Base-by-base conservation (phyloP, 345 rosid genomes). In the Brassica cretica region DNA sequence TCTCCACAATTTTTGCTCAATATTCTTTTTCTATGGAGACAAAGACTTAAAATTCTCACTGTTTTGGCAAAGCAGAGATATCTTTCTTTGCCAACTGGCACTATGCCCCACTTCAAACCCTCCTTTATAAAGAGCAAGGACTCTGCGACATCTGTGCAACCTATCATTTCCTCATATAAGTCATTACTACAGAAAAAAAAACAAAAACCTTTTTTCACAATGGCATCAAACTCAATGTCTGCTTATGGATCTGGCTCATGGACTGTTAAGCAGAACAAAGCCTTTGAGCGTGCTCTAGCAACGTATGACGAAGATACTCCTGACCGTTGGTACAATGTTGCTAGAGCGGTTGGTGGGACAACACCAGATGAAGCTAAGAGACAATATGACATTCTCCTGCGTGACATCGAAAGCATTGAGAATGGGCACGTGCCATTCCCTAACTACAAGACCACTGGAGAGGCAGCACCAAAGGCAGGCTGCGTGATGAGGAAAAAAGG, bases 281-380 rank as follows among this genome's bases (percentile, higher is more conserved):
- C 90, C 70, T 95, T 95, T 30, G 99, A 95, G 84, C 86, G 78
- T 83, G 99, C 98, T 1, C 86, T 95, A 82, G 99, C 98, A 5
- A 88, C 86, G 70, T 93, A 85, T 24, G 99, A 95, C 85, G 84
- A 82, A 84, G 99, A 95, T 79, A 93, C 99, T 6, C 99, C 98
- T 1, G 98, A 93, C 86, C 95, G 99, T 61, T 95, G 99, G 99
- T 56, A 81, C 78, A 95, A 95, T 85, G 90, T 95, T 59, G 98
- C 99, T 77, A 89, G 67, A 82, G 97, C 96, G 0, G 99, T 95
- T 51, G 97, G 88, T 25, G 96, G 91, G 15, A 95, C 83, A 78
- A 95, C 96, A 32, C 87, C 93, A 0, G 98, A 94, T 27, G 97
- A 94, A 81, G 97, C 88, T 72, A 89, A 88, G 85, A 81, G 82